Base-by-base conservation (phyloP, 2,329 filamentous ascomycete genomes). In the Blastomyces emzantsi region DNA sequence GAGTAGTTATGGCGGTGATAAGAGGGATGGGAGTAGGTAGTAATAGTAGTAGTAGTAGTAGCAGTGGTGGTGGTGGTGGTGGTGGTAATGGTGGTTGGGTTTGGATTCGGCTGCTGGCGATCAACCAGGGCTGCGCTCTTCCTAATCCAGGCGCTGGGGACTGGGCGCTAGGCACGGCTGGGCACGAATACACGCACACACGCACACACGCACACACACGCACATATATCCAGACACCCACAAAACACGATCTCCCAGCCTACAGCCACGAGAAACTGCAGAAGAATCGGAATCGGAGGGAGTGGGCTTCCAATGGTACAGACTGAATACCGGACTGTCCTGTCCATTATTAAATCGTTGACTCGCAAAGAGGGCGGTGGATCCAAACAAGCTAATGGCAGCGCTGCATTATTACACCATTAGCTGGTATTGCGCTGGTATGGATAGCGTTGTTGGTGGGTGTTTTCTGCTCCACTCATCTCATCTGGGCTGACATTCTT, bases 341-440 rank as follows among this genome's bases (percentile, higher is more conserved):
- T 43, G 17, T n/a, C 30, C 19, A 43, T 19, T 17, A 43, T 43
- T 43, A 43, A 43, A 5, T 43, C 8, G 22, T 36, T 43, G 55
- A 43, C 43, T 33, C 4, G 15, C 28, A 9, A 11, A 43, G 57
- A 19, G 25, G 43, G 57, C 43, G 57, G 57, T 49, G 57, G 30
- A 17, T n/a, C 6, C 13, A 2, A 28, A 30, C 17, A 28, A n/a
- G 28, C 57, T 28, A 60, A 49, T 45, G n/a, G 30, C 6, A 59
- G 22, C 56, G n/a, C 11, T 36, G 13, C 30, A 30, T 47, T 36
- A n/a, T 47, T 22, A 33, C 17, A 33, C 57, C 43, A 25, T 25
- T 13, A 25, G 43, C 33, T 60, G 41, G 57, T 60, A 60, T n/a
- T 33, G 11, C 57, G 25, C 57, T 19, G 43, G 57, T 36, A 60